Base-by-base conservation (phyloP, 495 filamentous ascomycete species). In the Gamarada debralockiae region DNA sequence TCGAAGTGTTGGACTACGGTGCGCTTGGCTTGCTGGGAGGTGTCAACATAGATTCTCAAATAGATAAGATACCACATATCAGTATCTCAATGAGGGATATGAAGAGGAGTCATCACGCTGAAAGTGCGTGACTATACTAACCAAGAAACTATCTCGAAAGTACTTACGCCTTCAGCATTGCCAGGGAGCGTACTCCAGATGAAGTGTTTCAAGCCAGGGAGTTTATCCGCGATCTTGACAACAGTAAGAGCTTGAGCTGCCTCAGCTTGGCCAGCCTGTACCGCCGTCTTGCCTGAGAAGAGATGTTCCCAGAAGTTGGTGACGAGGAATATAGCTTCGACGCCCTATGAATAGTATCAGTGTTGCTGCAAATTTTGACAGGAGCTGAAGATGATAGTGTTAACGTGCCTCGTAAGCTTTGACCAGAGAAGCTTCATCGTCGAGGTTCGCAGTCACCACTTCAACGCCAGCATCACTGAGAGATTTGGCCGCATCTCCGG, bases 1-100 rank as follows among this genome's bases (percentile, higher is more conserved):
- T 72, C 69, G 37, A 70, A 72, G 48, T 71, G 69, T 34, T 34
- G 31, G 31, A 34, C 31, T n/a, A 34, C 31, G n/a, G 31, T 34
- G 31, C 31, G 31, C n/a, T 34, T 34, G 8, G 31, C 31, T 34
- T 34, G 31, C 31, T 34, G 31, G 31, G 31, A 34, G 8, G 31
- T n/a, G 31, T n/a, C n/a, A n/a, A n/a, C n/a, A n/a, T n/a, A n/a
- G n/a, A n/a, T n/a, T n/a, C n/a, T n/a, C n/a, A n/a, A n/a, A n/a
- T n/a, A n/a, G n/a, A n/a, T n/a, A n/a, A n/a, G n/a, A n/a, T n/a
- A n/a, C n/a, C n/a, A n/a, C n/a, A n/a, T n/a, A n/a, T n/a, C n/a
- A n/a, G n/a, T n/a, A n/a, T n/a, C n/a, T n/a, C n/a, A n/a, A n/a
- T n/a, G n/a, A n/a, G n/a, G n/a, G n/a, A n/a, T n/a, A n/a, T n/a